A percentile compares a stretch with the other conserved stretches of the same genome.
Conservation (phyloP, 805 yeast genomes). For the Debaryomyces tyrocola region DNA sequence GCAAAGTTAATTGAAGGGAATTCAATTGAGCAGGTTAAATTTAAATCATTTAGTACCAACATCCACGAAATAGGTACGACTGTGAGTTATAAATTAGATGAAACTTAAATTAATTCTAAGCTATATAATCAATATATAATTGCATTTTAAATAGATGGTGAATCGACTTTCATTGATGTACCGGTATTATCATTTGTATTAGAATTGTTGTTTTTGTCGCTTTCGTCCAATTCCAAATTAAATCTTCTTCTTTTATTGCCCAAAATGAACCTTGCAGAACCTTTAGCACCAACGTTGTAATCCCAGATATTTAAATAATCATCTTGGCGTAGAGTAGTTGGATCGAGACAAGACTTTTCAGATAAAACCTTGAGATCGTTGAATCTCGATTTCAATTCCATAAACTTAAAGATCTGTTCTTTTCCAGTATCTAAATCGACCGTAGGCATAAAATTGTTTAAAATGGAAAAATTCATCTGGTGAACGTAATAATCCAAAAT, state of each 20-base stretch:
- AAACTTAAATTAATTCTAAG: slow-evolving; percentile 5
- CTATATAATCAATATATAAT: background rate
- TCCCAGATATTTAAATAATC: slow-evolving; percentile 48
- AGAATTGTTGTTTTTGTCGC: background rate
- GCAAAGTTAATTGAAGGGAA: slow-evolving; percentile 52
- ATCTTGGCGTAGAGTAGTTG: slow-evolving; percentile 39
- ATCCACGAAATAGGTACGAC: slow-evolving; percentile 70
- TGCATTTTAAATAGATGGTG: background rate
- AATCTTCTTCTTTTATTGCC: slow-evolving; percentile 49
- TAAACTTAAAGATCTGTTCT: slow-evolving; percentile 46
- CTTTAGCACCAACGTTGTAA: slow-evolving; percentile 35
- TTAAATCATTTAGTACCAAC: slow-evolving; percentile 66
- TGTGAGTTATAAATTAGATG: slow-evolving; percentile 55
- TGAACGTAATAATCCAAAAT: slow-evolving; percentile 62
- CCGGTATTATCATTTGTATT: background rate
- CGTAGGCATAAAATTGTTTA: slow-evolving; percentile 44
- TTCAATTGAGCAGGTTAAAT: slow-evolving; percentile 63
- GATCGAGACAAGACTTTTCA: slow-evolving; percentile 26
- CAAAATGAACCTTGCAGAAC: slow-evolving; percentile 52
- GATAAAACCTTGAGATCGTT: slow-evolving; percentile 37
- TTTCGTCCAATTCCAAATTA: slow-evolving; percentile 32
- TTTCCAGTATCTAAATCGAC: slow-evolving; percentile 39
- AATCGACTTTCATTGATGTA: background rate
- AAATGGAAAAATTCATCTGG: slow-evolving; percentile 49
- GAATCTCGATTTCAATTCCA: slow-evolving; percentile 44